These are phyloP conservation scores for Pythium coloratum DNA, from an alignment of 352 stramenopile species.

Conservation along the genomic window DNA sequence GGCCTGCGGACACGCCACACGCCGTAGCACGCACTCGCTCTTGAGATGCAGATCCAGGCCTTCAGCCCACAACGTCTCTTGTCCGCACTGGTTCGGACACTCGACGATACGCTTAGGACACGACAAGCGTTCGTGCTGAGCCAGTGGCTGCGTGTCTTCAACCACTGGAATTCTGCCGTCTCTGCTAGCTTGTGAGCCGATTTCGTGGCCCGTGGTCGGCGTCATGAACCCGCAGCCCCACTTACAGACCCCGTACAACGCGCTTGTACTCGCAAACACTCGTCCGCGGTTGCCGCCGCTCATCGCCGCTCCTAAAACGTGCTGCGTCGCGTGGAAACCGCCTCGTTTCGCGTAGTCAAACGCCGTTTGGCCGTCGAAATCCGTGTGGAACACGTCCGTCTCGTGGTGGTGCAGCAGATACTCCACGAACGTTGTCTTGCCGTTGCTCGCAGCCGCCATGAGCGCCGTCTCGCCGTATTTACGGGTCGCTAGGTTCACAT, in stretches of 20 bases:
- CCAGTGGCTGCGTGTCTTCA: slow-evolving; percentile 38
- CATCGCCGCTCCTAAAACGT: slow-evolving; percentile 49
- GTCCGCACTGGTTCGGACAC: slow-evolving; percentile 34
- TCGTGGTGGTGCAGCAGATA: slow-evolving; percentile 47
- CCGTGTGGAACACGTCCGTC: slow-evolving; percentile 37
- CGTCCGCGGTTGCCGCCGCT: slow-evolving; percentile 36
- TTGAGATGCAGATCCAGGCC: slow-evolving; percentile 36
- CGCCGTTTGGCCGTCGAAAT: slow-evolving; percentile 41
- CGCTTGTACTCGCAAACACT: slow-evolving; percentile 38
- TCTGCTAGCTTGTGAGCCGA: neutral
- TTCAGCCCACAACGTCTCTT: slow-evolving; percentile 48
- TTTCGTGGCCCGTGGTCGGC: slow-evolving; percentile 28
- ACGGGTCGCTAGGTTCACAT: slow-evolving; percentile 43
- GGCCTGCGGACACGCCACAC: slow-evolving; percentile 42
- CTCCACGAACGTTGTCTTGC: slow-evolving; percentile 47
- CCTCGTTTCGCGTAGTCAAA: slow-evolving; percentile 38
- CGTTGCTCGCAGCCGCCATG: slow-evolving; percentile 56
- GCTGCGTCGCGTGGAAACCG: slow-evolving; percentile 34
- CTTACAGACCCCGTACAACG: slow-evolving; percentile 55
- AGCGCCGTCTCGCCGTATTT: slow-evolving; percentile 45
- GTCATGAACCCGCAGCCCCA: slow-evolving; percentile 69
- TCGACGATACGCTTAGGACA: slow-evolving; percentile 54
- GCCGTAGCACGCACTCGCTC: slow-evolving; percentile 39
- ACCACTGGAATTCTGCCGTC: slow-evolving; percentile 26
- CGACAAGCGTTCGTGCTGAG: slow-evolving; percentile 39